These are phyloP conservation scores for Rhynchospora breviuscula DNA, from an alignment of 176 grass and related monocot genomes.

Conservation along the genomic window DNA sequence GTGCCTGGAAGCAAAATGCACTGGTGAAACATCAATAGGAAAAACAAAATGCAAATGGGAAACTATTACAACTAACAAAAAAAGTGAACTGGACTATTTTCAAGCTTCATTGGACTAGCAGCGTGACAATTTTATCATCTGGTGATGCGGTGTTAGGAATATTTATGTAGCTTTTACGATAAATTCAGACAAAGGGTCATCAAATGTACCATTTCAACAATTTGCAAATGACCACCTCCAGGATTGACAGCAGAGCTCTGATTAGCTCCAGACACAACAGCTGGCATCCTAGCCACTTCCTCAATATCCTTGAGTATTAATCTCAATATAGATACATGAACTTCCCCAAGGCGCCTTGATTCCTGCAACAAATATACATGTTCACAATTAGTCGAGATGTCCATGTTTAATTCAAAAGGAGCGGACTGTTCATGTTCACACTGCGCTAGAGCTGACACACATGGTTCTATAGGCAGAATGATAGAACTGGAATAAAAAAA, in stretches of 20 bases:
- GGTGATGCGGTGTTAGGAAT: too few species aligned
- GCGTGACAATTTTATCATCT: too few species aligned
- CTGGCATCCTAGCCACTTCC: conserved; percentile 73
- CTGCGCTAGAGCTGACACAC: neutral
- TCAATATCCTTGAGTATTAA: conserved; percentile 93
- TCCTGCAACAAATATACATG: conserved; percentile 47
- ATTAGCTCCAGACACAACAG: conserved; percentile 59
- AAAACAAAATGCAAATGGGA: conserved; percentile 3
- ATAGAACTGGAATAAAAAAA: too few species aligned
- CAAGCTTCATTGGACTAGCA: neutral
- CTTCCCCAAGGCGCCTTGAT: conserved; percentile 78
- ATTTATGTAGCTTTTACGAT: neutral
- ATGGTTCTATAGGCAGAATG: neutral
- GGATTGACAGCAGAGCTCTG: conserved; percentile 63
- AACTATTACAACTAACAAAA: neutral
- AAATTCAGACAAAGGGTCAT: conserved; percentile 15
- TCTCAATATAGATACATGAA: conserved; percentile 82
- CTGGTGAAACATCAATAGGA: neutral
- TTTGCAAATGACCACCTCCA: conserved; percentile 71
- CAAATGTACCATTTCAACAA: conserved; percentile 72
- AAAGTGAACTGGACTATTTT: neutral
- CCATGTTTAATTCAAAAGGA: conserved; percentile 14
- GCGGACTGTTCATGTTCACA: neutral
- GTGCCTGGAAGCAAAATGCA: conserved; percentile 53
- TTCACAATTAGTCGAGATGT: neutral